Evolutionary conservation across 2,329 filamentous ascomycete genomes (phyloP).

Genomic region (Fusarium annulatum): DNA sequence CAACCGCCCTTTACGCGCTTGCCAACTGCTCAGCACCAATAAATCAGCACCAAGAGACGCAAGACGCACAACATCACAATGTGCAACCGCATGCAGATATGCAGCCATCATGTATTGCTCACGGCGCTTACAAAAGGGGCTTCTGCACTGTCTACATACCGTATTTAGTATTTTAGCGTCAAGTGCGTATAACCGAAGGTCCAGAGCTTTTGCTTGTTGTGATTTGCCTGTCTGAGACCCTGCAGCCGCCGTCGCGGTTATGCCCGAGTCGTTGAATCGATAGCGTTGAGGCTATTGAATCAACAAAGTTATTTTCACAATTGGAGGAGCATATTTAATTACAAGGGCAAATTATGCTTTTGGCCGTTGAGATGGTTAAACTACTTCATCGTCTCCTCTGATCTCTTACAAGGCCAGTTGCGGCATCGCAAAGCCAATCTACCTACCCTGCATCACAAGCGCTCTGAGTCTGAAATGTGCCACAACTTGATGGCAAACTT

Average conservation of each 20-base stretch:
- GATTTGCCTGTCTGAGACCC: conserved; percentile 24
- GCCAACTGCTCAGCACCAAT: conserved; percentile 27
- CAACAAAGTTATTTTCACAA: not conserved
- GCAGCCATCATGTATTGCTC: conserved; percentile 11
- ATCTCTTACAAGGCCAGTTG: not conserved
- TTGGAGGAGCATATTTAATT: not conserved
- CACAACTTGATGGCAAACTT: not conserved
- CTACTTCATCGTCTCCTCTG: not conserved
- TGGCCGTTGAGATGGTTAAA: not conserved
- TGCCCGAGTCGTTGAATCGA: not conserved
- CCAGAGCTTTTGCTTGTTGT: conserved; percentile 21
- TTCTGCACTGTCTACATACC: not conserved
- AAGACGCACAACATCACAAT: conserved; percentile 13
- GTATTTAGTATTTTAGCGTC: conserved; percentile 4
- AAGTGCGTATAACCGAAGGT: conserved; percentile 17
- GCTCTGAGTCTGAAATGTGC: no score
- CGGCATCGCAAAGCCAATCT: no score
- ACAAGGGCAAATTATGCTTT: not conserved
- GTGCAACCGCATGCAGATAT: conserved; percentile 14
- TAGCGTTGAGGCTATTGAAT: conserved; percentile 1
- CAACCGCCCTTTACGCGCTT: conserved; percentile 39
- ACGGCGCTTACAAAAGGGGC: conserved; percentile 26
- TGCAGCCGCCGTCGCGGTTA: conserved; percentile 32
- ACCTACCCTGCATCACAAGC: conserved; percentile 1
- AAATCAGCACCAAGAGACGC: not conserved